Percentiles rank a stretch among this genome's conserved stretches.
Conservation (phyloP, 352 stramenopile genomes). For the Phytopythium delawarense region DNA sequence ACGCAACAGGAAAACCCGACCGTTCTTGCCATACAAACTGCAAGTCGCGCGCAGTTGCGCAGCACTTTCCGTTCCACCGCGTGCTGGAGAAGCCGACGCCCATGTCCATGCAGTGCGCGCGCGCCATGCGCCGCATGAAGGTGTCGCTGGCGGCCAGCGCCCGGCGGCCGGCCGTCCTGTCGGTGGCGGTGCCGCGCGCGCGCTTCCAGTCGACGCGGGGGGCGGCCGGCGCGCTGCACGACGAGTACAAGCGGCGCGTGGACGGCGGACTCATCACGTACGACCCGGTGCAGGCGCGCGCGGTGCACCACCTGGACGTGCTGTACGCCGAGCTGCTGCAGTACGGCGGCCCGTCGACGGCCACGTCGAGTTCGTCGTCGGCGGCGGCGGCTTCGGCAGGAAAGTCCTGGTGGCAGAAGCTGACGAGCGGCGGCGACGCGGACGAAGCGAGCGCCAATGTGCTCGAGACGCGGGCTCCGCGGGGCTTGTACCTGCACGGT, state of each 20-base stretch:
- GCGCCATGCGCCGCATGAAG: constrained; percentile 14
- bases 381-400: background rate
- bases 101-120: background rate
- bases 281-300: constrained; percentile 62
- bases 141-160: constrained; percentile 1
- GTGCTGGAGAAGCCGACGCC: background rate
- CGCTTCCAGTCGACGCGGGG: constrained; percentile 16
- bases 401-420: constrained; percentile 58
- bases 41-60: background rate
- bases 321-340: constrained; percentile 49
- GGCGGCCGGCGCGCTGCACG: constrained; percentile 29
- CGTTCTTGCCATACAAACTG: background rate
- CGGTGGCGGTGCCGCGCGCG: constrained; percentile 1
- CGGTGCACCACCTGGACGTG: constrained; percentile 57
- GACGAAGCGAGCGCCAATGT: constrained; percentile 2
- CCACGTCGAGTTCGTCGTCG: background rate
- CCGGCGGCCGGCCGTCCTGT: background rate
- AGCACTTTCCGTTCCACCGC: background rate
- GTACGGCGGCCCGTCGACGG: constrained; percentile 40
- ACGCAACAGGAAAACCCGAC: constrained; percentile 1
- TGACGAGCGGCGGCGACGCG: constrained; percentile 24
- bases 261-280: constrained; percentile 55
- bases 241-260: constrained; percentile 58
- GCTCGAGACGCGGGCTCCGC: constrained; percentile 41
- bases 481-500: constrained; percentile 96